These are phyloP conservation scores for Entelexis sorbosivorans DNA, from an alignment of 1,139 yeast genomes.

Conservation along the genomic window DNA sequence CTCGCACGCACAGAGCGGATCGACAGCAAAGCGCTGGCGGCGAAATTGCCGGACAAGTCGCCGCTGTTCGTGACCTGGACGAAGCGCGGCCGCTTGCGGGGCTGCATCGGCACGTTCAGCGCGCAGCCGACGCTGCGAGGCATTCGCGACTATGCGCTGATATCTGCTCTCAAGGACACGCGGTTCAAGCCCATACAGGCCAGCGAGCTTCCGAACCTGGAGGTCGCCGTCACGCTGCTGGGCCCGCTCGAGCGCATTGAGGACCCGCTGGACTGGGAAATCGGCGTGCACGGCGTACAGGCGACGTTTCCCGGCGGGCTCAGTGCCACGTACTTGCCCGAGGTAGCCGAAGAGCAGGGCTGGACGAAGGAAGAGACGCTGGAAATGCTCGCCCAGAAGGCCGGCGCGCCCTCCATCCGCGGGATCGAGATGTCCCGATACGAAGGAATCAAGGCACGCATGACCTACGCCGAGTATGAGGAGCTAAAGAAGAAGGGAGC, in stretches of 20 bases:
- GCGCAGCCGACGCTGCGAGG: conserved; percentile 44
- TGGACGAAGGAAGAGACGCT: conserved; percentile 72
- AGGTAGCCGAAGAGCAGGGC: conserved; percentile 78
- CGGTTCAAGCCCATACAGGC: conserved; percentile 58
- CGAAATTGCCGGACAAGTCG: conserved; percentile 24
- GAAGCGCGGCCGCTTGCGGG: conserved; percentile 42
- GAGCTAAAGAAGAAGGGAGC: neutral
- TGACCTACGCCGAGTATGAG: conserved; percentile 27
- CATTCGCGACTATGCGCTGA: conserved; percentile 48
- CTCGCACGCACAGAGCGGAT: neutral
- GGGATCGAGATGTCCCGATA: conserved; percentile 30
- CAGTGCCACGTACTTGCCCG: conserved; percentile 80
- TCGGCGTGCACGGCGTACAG: conserved; percentile 75
- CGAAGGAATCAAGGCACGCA: conserved; percentile 28
- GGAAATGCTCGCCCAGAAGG: conserved; percentile 57
- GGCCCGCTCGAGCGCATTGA: conserved; percentile 45
- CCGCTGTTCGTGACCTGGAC: conserved; percentile 88
- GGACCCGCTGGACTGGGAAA: conserved; percentile 57
- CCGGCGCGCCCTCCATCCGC: conserved; percentile 37
- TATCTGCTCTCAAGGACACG: conserved; percentile 58
- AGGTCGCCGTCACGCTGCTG: conserved; percentile 54
- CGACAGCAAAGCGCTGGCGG: neutral
- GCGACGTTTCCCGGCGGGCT: conserved; percentile 38
- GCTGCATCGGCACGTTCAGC: conserved; percentile 85
- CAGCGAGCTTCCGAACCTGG: conserved; percentile 44